A percentile compares a stretch with the other conserved stretches of the same genome.
phyloP scores from a whole-genome alignment of 352 stramenopile species.

The Phytopythium oedochilum region DNA sequence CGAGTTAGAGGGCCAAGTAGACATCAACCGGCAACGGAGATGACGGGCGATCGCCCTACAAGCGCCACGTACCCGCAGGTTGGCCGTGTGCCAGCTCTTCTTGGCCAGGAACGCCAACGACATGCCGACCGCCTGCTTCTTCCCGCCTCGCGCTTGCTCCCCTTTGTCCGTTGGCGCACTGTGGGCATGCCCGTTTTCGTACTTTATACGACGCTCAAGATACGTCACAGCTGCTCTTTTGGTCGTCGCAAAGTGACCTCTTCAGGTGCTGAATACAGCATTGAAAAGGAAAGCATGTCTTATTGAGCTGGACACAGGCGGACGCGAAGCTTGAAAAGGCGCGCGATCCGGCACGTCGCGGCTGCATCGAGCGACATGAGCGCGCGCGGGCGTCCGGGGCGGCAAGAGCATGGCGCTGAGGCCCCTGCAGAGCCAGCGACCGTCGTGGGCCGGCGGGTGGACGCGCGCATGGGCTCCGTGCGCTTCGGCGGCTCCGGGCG shows the following conservation, averaged over 20 bases:
- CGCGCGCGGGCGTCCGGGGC: not conserved
- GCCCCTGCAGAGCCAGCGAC: not conserved
- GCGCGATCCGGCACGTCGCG: not conserved
- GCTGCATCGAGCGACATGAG: not conserved
- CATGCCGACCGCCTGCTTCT: slow-evolving; percentile 28
- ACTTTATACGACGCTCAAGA: not conserved
- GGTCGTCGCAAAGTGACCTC: no score
- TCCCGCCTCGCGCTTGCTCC: not conserved
- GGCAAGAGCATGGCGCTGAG: not conserved
- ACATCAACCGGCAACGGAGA: not conserved
- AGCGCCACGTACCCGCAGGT: slow-evolving; percentile 70
- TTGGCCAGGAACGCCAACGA: slow-evolving; percentile 93
- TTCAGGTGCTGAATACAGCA: no score
- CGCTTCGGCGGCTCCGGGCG: slow-evolving; percentile 45
- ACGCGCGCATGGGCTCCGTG: slow-evolving; percentile 40
- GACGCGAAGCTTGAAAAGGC: not conserved
- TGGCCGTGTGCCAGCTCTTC: slow-evolving; percentile 98
- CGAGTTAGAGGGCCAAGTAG: not conserved
- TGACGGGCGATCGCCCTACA: not conserved
- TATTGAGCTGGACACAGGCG: not conserved
- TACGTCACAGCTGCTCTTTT: no score
- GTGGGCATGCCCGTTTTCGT: not conserved
- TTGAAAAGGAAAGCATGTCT: no score
- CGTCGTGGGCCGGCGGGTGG: slow-evolving; percentile 29
- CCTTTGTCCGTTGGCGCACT: not conserved